phyloP scores from a whole-genome alignment of 2,329 filamentous ascomycete species.

The Calonectria honghensis region DNA sequence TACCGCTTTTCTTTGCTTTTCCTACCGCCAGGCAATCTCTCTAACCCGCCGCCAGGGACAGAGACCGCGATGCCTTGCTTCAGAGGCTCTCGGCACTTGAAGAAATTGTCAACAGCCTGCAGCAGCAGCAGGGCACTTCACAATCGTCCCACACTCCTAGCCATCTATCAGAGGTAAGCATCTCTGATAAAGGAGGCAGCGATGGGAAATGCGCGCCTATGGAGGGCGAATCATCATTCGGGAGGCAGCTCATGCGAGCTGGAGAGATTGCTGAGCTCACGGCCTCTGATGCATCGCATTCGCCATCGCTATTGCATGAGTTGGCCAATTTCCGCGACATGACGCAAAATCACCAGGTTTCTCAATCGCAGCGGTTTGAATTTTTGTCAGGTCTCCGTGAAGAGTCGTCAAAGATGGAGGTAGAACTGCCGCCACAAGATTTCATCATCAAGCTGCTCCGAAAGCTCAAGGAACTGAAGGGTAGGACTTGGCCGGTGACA shows the following conservation, averaged over 20 bases:
- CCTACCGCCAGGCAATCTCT: not conserved
- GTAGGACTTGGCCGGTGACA: not conserved
- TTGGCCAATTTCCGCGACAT: slow-evolving; percentile 20
- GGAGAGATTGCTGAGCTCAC: slow-evolving; percentile 18
- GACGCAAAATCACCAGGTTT: not conserved
- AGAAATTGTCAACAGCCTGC: slow-evolving; percentile 7
- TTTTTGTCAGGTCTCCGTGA: not conserved
- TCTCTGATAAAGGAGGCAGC: not conserved
- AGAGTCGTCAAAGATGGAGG: not conserved
- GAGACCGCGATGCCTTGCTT: not conserved
- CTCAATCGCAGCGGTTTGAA: not conserved
- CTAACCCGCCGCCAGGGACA: not conserved
- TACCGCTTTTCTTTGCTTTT: not conserved
- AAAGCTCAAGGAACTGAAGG: slow-evolving; percentile 1
- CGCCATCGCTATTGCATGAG: slow-evolving; percentile 8
- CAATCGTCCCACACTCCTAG: not conserved
- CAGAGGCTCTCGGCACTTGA: slow-evolving; percentile 16
- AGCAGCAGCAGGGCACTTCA: not conserved
- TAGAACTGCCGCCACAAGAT: not conserved
- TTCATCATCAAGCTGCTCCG: not conserved
- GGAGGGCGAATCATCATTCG: slow-evolving; percentile 29
- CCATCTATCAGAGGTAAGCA: not conserved
- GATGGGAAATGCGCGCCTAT: not conserved
- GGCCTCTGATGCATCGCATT: not conserved
- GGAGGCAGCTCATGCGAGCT: slow-evolving; percentile 4